Base-by-base conservation (phyloP, 2,329 filamentous ascomycete species). In the Diaporthe eres region DNA sequence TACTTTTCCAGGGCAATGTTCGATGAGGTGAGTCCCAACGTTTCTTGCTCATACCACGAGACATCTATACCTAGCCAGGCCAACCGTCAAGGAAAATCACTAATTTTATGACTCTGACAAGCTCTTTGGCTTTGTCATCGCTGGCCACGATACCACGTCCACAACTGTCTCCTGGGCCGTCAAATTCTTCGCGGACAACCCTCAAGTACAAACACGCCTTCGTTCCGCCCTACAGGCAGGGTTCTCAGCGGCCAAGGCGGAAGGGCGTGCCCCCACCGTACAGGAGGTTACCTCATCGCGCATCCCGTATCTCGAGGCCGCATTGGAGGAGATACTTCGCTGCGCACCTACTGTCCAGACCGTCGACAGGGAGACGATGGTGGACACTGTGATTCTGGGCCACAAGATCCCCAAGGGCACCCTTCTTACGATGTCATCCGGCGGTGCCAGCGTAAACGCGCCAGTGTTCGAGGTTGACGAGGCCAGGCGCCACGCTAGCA, bases 311-410 rank as follows among this genome's bases (percentile, higher is more conserved):
- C 80, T 88, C 1, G 84, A 87, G 75, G 86, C 86, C 68, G 82
- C 87, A 22, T 86, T 84, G 80, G 84, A 84, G 73, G 86, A 88
- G 78, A 84, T 84, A 0, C 82, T 88, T 1, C 85, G 86, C 51
- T 85, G 83, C 80, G 86, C 87, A 75, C 85, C 86, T 1, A 85
- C 86, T 2, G 86, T 87, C 68, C 85, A 85, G 34, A 85, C 85
- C 82, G 86, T 84, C 2, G 84, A 87, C 10, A 83, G 86, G 5
- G 81, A 87, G 77, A 82, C 85, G 0, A 58, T 85, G 34, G 79
- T 77, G 2, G 84, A 86, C 37, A 84, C 86, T 74, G 78, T 75
- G 8, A 78, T 88, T 1, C 83, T 83, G 2, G 81, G 81, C 0
- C 86, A 86, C 80, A 79, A 81, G 57, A 79, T 88, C 0, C 86